phyloP scores from a whole-genome alignment of 2,329 filamentous ascomycete genomes.

The Ceratocystiopsis brevicomis region DNA sequence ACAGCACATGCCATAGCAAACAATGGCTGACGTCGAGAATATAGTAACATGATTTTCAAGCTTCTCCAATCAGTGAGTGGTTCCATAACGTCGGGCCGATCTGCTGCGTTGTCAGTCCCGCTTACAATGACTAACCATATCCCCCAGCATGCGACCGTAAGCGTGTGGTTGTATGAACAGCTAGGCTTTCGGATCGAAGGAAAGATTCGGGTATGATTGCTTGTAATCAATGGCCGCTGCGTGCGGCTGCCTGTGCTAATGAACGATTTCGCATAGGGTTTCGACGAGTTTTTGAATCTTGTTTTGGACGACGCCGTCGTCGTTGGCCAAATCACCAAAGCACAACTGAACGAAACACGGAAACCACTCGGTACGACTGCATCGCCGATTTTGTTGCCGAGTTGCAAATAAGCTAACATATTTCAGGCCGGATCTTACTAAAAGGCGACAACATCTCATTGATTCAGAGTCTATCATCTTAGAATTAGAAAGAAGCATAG shows the following conservation, averaged over 20 bases:
- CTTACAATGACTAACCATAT: too few species aligned
- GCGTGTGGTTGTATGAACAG: constrained; percentile 96
- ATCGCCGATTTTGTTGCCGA: too few species aligned
- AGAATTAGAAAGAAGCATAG: not conserved
- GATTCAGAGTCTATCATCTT: constrained; percentile 37
- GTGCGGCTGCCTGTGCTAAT: not conserved
- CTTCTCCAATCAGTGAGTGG: constrained; percentile 42
- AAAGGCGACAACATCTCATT: constrained; percentile 80
- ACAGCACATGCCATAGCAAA: not conserved
- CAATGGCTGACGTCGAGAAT: not conserved
- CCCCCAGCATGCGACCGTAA: constrained; percentile 54
- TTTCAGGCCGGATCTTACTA: constrained; percentile 61
- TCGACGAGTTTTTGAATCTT: constrained; percentile 99
- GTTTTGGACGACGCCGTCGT: constrained; percentile 83
- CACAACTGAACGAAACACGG: constrained; percentile 54
- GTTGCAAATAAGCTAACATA: not conserved
- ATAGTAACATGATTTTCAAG: constrained; percentile 73
- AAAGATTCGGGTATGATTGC: constrained; percentile 60
- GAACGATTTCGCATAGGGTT: constrained; percentile 42
- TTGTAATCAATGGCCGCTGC: too few species aligned
- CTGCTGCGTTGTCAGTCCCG: too few species aligned
- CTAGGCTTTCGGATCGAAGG: constrained; percentile 85
- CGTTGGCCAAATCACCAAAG: constrained; percentile 70
- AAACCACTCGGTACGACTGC: constrained; percentile 50
- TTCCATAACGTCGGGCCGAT: too few species aligned